These are phyloP conservation scores for Cercospora berteroae DNA, from an alignment of 2,329 filamentous ascomycete genomes.

Conservation along the genomic window DNA sequence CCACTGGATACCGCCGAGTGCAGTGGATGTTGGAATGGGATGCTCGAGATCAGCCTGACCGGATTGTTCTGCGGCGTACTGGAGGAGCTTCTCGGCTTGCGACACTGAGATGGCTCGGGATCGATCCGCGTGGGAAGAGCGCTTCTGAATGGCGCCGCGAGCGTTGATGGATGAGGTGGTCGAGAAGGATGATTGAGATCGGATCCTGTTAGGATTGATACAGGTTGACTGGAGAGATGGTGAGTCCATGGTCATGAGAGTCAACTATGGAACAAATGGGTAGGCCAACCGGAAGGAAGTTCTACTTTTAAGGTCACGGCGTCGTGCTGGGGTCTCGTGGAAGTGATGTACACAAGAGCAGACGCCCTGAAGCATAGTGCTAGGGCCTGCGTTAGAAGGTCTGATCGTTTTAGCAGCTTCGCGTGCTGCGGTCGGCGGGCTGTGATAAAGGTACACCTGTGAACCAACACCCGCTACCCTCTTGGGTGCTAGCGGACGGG, in stretches of 20 bases:
- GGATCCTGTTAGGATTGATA: constrained; percentile 22
- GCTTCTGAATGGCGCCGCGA: constrained; percentile 35
- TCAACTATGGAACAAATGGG: constrained; percentile 20
- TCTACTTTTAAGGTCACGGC: constrained; percentile 21
- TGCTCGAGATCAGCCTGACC: constrained; percentile 19
- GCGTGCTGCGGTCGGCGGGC: constrained; percentile 14
- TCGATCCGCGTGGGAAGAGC: constrained; percentile 26
- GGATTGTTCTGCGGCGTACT: constrained; percentile 29
- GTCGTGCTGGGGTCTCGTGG: constrained; percentile 20
- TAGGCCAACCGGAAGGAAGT: constrained; percentile 26
- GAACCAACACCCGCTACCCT: constrained; percentile 28
- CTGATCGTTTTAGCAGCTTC: constrained; percentile 28
- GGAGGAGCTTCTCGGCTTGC: constrained; percentile 33
- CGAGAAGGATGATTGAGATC: constrained; percentile 32
- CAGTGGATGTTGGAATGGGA: constrained; percentile 13
- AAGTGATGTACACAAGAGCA: constrained; percentile 26
- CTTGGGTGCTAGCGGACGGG: constrained; percentile 25
- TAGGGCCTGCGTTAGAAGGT: constrained; percentile 26
- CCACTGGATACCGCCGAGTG: constrained; percentile 29
- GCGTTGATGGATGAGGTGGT: constrained; percentile 27
- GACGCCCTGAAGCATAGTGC: constrained; percentile 21
- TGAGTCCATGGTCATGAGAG: constrained; percentile 36
- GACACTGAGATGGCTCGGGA: constrained; percentile 33
- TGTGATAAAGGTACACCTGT: constrained; percentile 31
- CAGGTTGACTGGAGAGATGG: constrained; percentile 32